phyloP scores from a whole-genome alignment of 768 basidiomycete species.

The Cantharellus anzutake region DNA sequence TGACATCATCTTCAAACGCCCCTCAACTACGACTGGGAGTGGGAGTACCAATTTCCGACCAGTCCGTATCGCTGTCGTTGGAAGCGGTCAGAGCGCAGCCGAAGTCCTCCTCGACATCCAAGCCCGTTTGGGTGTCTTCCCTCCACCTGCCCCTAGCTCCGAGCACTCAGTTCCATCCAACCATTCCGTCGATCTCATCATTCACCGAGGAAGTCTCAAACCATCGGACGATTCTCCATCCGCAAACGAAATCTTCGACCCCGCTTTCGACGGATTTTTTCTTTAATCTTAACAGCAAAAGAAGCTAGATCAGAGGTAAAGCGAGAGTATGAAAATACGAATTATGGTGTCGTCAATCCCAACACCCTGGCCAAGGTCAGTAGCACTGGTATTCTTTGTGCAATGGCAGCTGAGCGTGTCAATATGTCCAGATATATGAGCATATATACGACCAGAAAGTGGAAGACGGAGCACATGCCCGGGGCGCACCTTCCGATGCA shows the following conservation, averaged over 20 bases:
- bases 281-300: constrained; percentile 22
- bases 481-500: constrained; percentile 12
- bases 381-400: neutral
- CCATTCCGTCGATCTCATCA: constrained; percentile 26
- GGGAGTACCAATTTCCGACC: neutral
- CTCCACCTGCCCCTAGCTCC: constrained; percentile 13
- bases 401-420: neutral
- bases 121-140: constrained; percentile 16
- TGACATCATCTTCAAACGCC: too few species aligned
- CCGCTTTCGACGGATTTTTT: constrained; percentile 23
- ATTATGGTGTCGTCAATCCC: constrained; percentile 36
- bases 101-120: constrained; percentile 21
- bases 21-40: too few species aligned
- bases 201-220: constrained; percentile 30
- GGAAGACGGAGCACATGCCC: constrained; percentile 24
- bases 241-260: constrained; percentile 36
- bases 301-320: constrained; percentile 20
- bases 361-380: constrained; percentile 25
- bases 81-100: neutral
- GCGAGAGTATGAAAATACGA: constrained; percentile 29
- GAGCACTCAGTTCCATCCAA: neutral
- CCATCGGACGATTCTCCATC: constrained; percentile 35
- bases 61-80: neutral
- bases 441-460: constrained; percentile 32
- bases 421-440: constrained; percentile 25